Evolutionary conservation across 2,329 filamentous ascomycete genomes (phyloP), one percentile per base, ranked within the genome.

Genomic region (Dichotomopilus funicola): DNA sequence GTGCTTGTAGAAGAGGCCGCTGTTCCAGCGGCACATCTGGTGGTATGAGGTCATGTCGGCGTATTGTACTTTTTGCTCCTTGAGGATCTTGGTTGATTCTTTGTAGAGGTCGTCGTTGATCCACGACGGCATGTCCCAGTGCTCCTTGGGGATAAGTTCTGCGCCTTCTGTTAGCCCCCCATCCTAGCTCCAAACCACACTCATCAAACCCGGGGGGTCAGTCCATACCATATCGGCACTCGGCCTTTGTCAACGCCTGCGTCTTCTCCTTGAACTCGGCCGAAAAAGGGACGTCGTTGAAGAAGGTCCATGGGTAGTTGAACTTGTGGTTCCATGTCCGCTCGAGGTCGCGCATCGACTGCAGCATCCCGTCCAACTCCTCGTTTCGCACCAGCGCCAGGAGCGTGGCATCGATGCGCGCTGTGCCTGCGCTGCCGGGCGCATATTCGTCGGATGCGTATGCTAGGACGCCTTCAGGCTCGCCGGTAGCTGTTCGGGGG

Each of bases 1-100:
- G 72, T 99, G 94, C 68, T 94, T 91, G 78, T 96, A 96, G 78
- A 99, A 99, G 72, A 97, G 80, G 67, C 94, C 94, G 67, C 89
- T 95, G 75, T 99, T 99, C 94, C 94, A 99, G 55, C 94, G 86
- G 70, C 94, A 99, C 94, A 99, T 99, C 70, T 97, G 88, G 73
- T 97, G 92, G 74, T 99, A 99, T 49, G 91, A 96, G 53, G 89
- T 74, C 78, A 88, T 89, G 64, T 85, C 80, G 66, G 89, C 89
- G 71, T 99, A 99, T 70, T 97, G 92, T 44, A 99, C 90, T 8
- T 87, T 81, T 66, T 92, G 82, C 68, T 94, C 88, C 66, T 88
- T 79, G 54, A 99, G 81, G 7, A 95, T 82, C 67, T 89, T 82
- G 58, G 89, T 85, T 33, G 91, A 96, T 70, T 95, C 91, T 41